These are phyloP conservation scores for Musa beccarii DNA, from an alignment of 176 grass and related monocot genomes.

Conservation along the genomic window DNA sequence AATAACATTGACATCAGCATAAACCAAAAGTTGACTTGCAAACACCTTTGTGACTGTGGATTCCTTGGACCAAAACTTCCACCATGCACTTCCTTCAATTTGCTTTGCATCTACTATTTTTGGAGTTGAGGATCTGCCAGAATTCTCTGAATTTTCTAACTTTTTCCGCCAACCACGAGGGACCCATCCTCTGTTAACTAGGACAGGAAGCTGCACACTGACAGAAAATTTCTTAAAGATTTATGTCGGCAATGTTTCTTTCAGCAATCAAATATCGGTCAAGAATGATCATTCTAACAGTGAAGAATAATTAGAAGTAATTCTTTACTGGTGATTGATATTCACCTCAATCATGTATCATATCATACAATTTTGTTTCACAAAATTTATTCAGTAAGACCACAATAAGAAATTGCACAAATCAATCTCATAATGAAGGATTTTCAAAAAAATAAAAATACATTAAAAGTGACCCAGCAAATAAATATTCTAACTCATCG, in stretches of 20 bases:
- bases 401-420: background rate
- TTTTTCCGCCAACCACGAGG: conserved; percentile 74
- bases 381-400: background rate
- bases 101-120: conserved; percentile 17
- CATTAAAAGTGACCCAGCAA: background rate
- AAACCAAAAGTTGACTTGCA: conserved; percentile 18
- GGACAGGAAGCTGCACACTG: conserved; percentile 76
- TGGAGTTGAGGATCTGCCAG: conserved; percentile 30
- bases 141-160: conserved; percentile 30
- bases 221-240: conserved; percentile 46
- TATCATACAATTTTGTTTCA: background rate
- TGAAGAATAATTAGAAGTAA: background rate
- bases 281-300: background rate
- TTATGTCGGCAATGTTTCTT: background rate
- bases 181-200: conserved; percentile 98
- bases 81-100: conserved; percentile 52
- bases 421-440: background rate
- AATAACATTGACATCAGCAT: background rate
- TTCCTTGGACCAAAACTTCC: conserved; percentile 85
- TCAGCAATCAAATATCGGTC: background rate
- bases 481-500: background rate
- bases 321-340: background rate
- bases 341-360: background rate
- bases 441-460: background rate
- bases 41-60: conserved; percentile 39